Base-by-base conservation (phyloP, 2,329 filamentous ascomycete genomes). In the Ascomycota sp. region DNA sequence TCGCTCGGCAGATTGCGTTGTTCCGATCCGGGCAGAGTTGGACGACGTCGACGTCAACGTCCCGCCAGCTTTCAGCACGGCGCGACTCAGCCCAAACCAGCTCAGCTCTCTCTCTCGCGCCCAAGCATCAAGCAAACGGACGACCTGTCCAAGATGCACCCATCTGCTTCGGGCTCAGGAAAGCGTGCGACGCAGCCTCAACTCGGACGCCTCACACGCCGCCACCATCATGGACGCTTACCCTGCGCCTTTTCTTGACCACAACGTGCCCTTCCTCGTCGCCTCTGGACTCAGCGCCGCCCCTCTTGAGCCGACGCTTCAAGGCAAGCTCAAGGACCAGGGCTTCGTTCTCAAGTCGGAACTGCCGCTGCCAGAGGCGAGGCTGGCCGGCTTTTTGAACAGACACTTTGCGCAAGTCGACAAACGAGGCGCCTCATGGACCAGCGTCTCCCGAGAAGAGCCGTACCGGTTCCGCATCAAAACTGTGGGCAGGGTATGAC, bases 251-350 rank as follows among this genome's bases (percentile, higher is more conserved):
- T 92, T 85, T 57, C 62, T 92, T 50, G 70, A 75, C 48, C 83
- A 89, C 55, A 91, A 89, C 54, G 65, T 91, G 43, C 86, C 86
- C 23, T 65, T 93, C 33, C 56, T 95, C 36, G 60, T 91, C 28
- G 66, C 92, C 22, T 82, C 82, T 23, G 89, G 86, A 9, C 64
- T 94, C 54, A 45, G 46, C 46, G 39, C 42, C 34, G 27, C 55
- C 51, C 42, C 46, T 19, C 39, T 59, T 38, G 45, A 57, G 38
- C 50, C 57, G 34, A 44, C 53, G 31, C 40, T 57, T 29, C 53
- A 63, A 38, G 56, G 56, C 28, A 60, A 61, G 30, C 59, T 76
- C 25, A 61, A 66, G 42, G 66, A 69, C 34, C 56, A 61, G 31
- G 69, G 65, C 13, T 60, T 69, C 25, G 58, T 68, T 33, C 64